phyloP scores from a whole-genome alignment of 169 alveolate species.

The Plasmodium vivax region DNA sequence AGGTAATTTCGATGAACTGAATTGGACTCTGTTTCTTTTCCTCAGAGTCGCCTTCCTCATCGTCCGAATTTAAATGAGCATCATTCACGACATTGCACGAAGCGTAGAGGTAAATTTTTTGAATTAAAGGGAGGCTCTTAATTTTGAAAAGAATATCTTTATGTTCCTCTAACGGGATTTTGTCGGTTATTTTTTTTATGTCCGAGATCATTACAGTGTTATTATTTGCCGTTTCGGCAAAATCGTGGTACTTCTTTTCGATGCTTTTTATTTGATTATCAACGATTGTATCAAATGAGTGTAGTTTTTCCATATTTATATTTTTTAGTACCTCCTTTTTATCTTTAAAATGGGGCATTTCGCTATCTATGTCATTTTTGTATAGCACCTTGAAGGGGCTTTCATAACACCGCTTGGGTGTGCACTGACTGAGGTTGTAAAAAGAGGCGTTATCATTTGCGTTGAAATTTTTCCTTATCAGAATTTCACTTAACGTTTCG shows the following conservation, averaged over 20 bases:
- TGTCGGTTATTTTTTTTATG: slow-evolving; percentile 65
- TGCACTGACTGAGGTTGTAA: not conserved
- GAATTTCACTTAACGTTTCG: slow-evolving; percentile 65
- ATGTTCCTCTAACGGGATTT: slow-evolving; percentile 66
- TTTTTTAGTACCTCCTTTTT: slow-evolving; percentile 48
- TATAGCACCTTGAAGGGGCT: slow-evolving; percentile 67
- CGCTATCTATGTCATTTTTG: slow-evolving; percentile 27
- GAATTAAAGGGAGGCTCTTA: slow-evolving; percentile 61
- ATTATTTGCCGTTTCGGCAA: not conserved
- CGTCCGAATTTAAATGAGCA: slow-evolving; percentile 32
- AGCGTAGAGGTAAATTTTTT: slow-evolving; percentile 47
- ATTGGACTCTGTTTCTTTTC: not conserved
- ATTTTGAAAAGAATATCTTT: slow-evolving; percentile 60
- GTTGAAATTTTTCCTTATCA: slow-evolving; percentile 46
- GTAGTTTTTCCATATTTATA: slow-evolving; percentile 31
- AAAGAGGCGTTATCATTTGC: slow-evolving; percentile 40
- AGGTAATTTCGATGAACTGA: slow-evolving; percentile 53
- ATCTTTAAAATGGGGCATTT: slow-evolving; percentile 22
- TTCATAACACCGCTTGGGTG: slow-evolving; percentile 52
- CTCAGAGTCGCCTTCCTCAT: not conserved
- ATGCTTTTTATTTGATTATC: slow-evolving; percentile 55
- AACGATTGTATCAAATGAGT: slow-evolving; percentile 47
- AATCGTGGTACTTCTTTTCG: slow-evolving; percentile 33
- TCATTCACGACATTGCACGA: slow-evolving; percentile 54
- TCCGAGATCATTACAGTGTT: slow-evolving; percentile 66